Percentiles rank a stretch among this genome's conserved stretches.
These are phyloP conservation scores for Aspergillus indologenus DNA, from an alignment of 495 filamentous ascomycete genomes.

Conservation along the genomic window DNA sequence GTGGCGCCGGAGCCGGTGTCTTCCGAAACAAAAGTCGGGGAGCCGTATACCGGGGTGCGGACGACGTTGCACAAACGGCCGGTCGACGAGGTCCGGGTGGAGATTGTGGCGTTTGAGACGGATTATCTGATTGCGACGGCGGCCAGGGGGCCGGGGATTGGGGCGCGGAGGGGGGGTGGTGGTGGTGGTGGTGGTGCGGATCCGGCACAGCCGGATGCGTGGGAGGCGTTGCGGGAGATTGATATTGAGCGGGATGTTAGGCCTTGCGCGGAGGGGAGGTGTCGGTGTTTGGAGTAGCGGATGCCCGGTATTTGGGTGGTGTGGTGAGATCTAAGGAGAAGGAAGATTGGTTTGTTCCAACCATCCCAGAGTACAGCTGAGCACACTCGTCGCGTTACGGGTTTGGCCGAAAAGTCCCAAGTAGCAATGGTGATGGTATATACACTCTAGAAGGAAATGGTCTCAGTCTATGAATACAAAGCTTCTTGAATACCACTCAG, in stretches of 20 bases:
- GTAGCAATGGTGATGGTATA: conserved; percentile 3
- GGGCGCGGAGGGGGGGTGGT: conserved; percentile 9
- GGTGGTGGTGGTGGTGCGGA: too few species aligned
- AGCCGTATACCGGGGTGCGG: conserved; percentile 48
- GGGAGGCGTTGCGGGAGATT: conserved; percentile 23
- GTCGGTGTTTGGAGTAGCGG: conserved; percentile 22
- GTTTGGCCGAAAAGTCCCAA: too few species aligned
- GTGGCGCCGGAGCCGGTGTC: conserved; percentile 46
- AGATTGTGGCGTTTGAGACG: conserved; percentile 57
- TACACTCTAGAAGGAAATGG: conserved; percentile 11
- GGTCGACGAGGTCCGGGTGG: conserved; percentile 55
- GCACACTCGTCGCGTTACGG: too few species aligned
- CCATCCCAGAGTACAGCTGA: too few species aligned
- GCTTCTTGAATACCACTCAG: neutral
- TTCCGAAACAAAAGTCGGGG: conserved; percentile 29
- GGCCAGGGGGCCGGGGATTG: conserved; percentile 33
- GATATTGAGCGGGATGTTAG: conserved; percentile 33
- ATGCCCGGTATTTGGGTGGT: too few species aligned
- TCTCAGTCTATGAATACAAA: neutral
- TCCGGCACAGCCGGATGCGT: conserved; percentile 14
- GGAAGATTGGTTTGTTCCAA: too few species aligned
- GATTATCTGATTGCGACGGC: conserved; percentile 63
- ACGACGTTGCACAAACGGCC: conserved; percentile 47
- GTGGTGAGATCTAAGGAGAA: too few species aligned
- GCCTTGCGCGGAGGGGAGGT: conserved; percentile 30